These are phyloP conservation scores for Eremochloa ophiuroides DNA, from an alignment of 176 grass and related monocot genomes.

Conservation along the genomic window DNA sequence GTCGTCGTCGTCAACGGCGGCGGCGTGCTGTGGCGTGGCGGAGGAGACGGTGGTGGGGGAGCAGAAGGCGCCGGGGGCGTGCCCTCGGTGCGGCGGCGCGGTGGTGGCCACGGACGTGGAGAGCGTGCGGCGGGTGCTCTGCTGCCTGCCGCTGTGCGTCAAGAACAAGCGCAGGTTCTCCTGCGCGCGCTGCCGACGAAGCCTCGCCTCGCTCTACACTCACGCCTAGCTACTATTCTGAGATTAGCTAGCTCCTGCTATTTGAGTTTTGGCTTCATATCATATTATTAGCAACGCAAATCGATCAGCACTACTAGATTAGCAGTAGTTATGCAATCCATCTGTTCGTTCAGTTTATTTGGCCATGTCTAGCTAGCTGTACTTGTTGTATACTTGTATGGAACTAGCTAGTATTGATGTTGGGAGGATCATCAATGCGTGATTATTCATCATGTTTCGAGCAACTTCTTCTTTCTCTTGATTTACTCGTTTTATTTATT, in stretches of 20 bases:
- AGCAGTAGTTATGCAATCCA: background rate
- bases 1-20: background rate
- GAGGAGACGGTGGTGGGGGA: slow-evolving; percentile 47
- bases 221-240: background rate
- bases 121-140: slow-evolving; percentile 37
- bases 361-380: background rate
- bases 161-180: slow-evolving; percentile 64
- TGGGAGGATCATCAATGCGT: background rate
- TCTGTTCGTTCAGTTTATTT: background rate
- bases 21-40: slow-evolving; percentile 37
- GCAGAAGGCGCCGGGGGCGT: slow-evolving; percentile 56
- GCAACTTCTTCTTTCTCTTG: background rate
- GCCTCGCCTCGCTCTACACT: slow-evolving; percentile 46
- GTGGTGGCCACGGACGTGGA: slow-evolving; percentile 65
- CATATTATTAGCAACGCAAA: background rate
- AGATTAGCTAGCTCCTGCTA: background rate
- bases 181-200: slow-evolving; percentile 52
- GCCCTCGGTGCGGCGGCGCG: slow-evolving; percentile 63
- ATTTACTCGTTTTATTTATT: background rate
- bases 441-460: background rate
- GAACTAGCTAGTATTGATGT: background rate
- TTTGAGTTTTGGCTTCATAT: background rate
- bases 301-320: background rate
- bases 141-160: slow-evolving; percentile 65
- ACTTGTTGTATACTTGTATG: background rate